Evolutionary conservation across 768 basidiomycete genomes (phyloP).

Genomic region (Pleurotus tuoliensis): DNA sequence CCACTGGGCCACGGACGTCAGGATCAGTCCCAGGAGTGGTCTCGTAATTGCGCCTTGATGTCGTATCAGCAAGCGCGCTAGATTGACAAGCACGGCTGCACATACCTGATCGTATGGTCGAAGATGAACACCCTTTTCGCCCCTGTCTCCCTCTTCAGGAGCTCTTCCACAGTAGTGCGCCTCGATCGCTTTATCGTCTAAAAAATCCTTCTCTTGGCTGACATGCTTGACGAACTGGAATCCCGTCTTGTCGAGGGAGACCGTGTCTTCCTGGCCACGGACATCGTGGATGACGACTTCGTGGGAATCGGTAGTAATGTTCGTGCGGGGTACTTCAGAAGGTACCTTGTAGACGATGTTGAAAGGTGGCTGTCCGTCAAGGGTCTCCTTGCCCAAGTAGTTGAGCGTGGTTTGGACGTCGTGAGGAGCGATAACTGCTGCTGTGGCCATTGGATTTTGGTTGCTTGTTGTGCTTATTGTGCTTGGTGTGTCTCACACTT

Average conservation of each 20-base stretch:
- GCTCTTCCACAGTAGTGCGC: constrained; percentile 31
- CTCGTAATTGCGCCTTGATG: not conserved
- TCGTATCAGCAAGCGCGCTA: not conserved
- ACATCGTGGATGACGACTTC: constrained; percentile 25
- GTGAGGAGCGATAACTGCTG: constrained; percentile 6
- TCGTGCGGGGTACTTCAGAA: constrained; percentile 11
- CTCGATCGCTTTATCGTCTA: constrained; percentile 29
- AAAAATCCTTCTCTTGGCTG: constrained; percentile 25
- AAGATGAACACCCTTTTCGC: constrained; percentile 36
- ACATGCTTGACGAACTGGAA: constrained; percentile 27
- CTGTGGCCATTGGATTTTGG: constrained; percentile 1
- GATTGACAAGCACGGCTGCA: not conserved
- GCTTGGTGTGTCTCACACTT: too few relatives aligned
- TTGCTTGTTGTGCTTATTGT: too few relatives aligned
- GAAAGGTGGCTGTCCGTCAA: constrained; percentile 11
- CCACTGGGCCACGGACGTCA: not conserved
- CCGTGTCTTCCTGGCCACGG: constrained; percentile 27
- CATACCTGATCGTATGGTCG: constrained; percentile 28
- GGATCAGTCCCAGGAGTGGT: not conserved
- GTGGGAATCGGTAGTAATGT: constrained; percentile 17
- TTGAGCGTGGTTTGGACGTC: constrained; percentile 7
- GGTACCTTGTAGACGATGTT: constrained; percentile 12
- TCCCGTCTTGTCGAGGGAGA: constrained; percentile 28
- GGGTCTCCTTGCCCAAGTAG: constrained; percentile 2
- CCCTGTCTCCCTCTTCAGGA: constrained; percentile 34